phyloP scores from a whole-genome alignment of 2,329 filamentous ascomycete genomes.

The Aspergillus sp. region DNA sequence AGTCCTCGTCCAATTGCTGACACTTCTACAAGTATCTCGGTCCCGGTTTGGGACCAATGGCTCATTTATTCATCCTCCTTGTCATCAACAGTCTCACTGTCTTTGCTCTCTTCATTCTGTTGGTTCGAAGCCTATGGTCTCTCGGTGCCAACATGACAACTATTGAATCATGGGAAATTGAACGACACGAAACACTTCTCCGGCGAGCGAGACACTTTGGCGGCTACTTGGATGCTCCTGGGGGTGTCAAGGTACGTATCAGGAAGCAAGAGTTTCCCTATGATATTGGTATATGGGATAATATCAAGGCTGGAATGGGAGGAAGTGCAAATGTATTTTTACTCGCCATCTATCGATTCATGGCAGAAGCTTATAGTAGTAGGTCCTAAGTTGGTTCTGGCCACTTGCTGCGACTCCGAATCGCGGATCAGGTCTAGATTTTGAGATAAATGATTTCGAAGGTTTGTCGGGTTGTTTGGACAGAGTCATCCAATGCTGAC shows the following conservation, averaged over 20 bases:
- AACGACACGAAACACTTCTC: slow-evolving; percentile 41
- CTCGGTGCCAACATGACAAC: slow-evolving; percentile 55
- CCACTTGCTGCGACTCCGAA: slow-evolving; percentile 49
- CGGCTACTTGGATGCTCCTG: slow-evolving; percentile 52
- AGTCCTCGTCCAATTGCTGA: slow-evolving; percentile 1
- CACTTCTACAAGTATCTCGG: slow-evolving; percentile 49
- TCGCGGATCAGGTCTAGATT: slow-evolving; percentile 42
- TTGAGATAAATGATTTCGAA: slow-evolving; percentile 57
- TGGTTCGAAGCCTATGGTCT: slow-evolving; percentile 50
- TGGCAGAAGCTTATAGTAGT: slow-evolving; percentile 2
- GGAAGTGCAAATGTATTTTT: slow-evolving; percentile 40
- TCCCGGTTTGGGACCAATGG: slow-evolving; percentile 46
- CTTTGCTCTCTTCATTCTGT: slow-evolving; percentile 49
- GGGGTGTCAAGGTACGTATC: slow-evolving; percentile 50
- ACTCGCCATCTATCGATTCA: not conserved
- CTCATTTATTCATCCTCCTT: slow-evolving; percentile 50
- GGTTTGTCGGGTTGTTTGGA: slow-evolving; percentile 25
- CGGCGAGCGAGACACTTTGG: slow-evolving; percentile 45
- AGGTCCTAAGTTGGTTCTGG: slow-evolving; percentile 54
- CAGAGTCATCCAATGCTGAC: slow-evolving; percentile 1
- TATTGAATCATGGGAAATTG: slow-evolving; percentile 58
- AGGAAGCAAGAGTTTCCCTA: slow-evolving; percentile 59
- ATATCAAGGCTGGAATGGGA: slow-evolving; percentile 56
- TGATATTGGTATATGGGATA: slow-evolving; percentile 57
- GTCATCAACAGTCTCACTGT: slow-evolving; percentile 51